Evolutionary conservation across 2,329 filamentous ascomycete species (phyloP).

Genomic region (Alternaria sp.): DNA sequence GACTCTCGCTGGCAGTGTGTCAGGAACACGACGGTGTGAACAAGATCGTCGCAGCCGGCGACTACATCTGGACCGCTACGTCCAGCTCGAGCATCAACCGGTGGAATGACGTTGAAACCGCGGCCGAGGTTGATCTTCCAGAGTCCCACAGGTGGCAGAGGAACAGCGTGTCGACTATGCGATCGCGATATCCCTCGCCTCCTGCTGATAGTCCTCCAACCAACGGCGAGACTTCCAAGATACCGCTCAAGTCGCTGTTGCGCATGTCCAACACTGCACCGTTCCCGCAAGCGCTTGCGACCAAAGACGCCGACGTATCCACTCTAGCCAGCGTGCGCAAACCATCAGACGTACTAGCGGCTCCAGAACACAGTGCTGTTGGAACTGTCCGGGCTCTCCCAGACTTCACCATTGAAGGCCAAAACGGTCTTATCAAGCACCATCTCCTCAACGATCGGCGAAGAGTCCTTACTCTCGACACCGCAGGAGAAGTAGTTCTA

Average conservation of each 20-base stretch:
- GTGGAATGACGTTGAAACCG: conserved; percentile 86
- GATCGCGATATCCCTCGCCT: conserved; percentile 53
- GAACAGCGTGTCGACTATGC: conserved; percentile 59
- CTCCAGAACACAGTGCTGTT: conserved; percentile 44
- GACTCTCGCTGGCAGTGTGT: conserved; percentile 85
- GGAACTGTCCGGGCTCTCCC: conserved; percentile 55
- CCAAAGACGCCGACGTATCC: conserved; percentile 65
- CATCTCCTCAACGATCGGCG: conserved; percentile 89
- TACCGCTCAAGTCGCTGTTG: conserved; percentile 79
- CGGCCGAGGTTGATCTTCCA: conserved; percentile 69
- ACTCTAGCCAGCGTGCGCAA: conserved; percentile 63
- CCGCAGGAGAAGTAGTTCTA: conserved; percentile 89
- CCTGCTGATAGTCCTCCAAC: conserved; percentile 45
- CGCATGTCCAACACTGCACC: conserved; percentile 83
- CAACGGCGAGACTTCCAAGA: conserved; percentile 61
- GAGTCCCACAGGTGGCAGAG: conserved; percentile 62
- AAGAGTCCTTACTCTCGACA: conserved; percentile 89
- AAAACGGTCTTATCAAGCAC: conserved; percentile 94
- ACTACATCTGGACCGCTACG: conserved; percentile 89
- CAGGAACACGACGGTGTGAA: conserved; percentile 88
- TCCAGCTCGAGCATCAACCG: conserved; percentile 91
- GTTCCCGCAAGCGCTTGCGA: conserved; percentile 67
- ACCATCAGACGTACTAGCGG: conserved; percentile 64
- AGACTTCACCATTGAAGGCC: conserved; percentile 79
- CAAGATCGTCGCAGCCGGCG: conserved; percentile 69